Evolutionary conservation across 352 stramenopile species (phyloP).

Genomic region (Phytopythium boreale): DNA sequence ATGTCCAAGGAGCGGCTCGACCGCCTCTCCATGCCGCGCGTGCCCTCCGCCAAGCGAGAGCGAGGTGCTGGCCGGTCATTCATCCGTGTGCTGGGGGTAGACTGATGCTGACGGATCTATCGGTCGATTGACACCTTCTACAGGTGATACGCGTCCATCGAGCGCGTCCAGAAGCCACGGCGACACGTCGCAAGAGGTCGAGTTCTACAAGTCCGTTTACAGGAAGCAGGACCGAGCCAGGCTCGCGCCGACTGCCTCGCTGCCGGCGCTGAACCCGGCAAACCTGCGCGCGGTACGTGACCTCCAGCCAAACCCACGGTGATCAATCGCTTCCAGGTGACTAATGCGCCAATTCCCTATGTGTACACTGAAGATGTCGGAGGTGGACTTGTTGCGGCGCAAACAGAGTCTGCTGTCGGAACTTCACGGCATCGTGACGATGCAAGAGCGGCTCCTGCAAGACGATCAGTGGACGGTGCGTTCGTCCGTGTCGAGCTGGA

Average conservation of each 20-base stretch:
- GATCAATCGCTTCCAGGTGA: background rate
- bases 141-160: background rate
- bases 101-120: background rate
- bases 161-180: slow-evolving; percentile 7
- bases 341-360: background rate
- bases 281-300: slow-evolving; percentile 36
- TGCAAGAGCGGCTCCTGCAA: slow-evolving; percentile 48
- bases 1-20: slow-evolving; percentile 42
- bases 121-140: background rate
- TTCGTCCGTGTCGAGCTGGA: slow-evolving; percentile 76
- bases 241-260: slow-evolving; percentile 19
- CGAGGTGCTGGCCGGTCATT: slow-evolving; percentile 6
- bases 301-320: background rate
- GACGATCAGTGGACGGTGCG: slow-evolving; percentile 65
- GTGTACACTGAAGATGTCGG: slow-evolving; percentile 29
- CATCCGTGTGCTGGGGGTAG: background rate
- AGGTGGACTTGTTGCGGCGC: slow-evolving; percentile 48
- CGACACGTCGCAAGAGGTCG: slow-evolving; percentile 40
- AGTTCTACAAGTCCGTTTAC: slow-evolving; percentile 51
- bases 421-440: slow-evolving; percentile 48
- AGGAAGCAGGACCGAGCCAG: slow-evolving; percentile 38
- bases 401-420: slow-evolving; percentile 52
- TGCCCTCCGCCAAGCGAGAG: slow-evolving; percentile 13
- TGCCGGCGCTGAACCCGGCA: slow-evolving; percentile 15
- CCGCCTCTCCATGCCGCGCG: slow-evolving; percentile 33